Evolutionary conservation across 768 basidiomycete species (phyloP).

Genomic region (Boletellus emodensis): DNA sequence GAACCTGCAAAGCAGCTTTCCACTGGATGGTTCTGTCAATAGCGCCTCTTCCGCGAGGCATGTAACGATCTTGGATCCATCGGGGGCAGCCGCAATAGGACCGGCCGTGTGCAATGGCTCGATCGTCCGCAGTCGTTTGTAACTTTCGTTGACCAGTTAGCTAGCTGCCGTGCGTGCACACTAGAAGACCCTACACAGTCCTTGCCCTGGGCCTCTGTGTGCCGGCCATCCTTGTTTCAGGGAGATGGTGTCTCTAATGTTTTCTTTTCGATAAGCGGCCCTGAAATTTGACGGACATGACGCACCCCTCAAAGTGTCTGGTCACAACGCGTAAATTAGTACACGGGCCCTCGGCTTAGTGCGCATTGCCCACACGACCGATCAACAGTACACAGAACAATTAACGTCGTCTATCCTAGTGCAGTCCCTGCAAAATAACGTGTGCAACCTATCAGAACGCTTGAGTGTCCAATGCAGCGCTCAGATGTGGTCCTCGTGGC

Average conservation of each 20-base stretch:
- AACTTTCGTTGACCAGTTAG: slow-evolving; percentile 42
- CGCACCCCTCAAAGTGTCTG: too few species aligned
- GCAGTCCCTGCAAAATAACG: neutral
- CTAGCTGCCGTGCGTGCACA: neutral
- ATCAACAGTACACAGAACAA: neutral
- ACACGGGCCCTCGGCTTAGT: too few species aligned
- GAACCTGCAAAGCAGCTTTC: slow-evolving; percentile 76
- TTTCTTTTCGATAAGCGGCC: neutral
- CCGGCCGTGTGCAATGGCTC: slow-evolving; percentile 87
- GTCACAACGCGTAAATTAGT: too few species aligned
- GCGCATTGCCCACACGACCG: neutral
- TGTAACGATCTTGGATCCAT: slow-evolving; percentile 78
- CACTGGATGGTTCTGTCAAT: slow-evolving; percentile 74
- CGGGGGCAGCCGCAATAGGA: slow-evolving; percentile 71
- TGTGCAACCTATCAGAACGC: neutral
- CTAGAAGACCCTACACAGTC: slow-evolving; percentile 26
- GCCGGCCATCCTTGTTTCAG: slow-evolving; percentile 14
- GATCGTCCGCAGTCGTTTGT: slow-evolving; percentile 69
- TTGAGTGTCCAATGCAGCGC: neutral
- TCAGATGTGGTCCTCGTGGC: neutral
- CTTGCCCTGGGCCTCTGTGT: slow-evolving; percentile 44
- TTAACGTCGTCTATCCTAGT: slow-evolving; percentile 9
- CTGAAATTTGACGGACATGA: neutral
- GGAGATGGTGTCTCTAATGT: too few species aligned
- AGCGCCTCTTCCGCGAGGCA: slow-evolving; percentile 85